These are phyloP conservation scores for Pythium sp. DNA, from an alignment of 352 stramenopile genomes.

Conservation along the genomic window DNA sequence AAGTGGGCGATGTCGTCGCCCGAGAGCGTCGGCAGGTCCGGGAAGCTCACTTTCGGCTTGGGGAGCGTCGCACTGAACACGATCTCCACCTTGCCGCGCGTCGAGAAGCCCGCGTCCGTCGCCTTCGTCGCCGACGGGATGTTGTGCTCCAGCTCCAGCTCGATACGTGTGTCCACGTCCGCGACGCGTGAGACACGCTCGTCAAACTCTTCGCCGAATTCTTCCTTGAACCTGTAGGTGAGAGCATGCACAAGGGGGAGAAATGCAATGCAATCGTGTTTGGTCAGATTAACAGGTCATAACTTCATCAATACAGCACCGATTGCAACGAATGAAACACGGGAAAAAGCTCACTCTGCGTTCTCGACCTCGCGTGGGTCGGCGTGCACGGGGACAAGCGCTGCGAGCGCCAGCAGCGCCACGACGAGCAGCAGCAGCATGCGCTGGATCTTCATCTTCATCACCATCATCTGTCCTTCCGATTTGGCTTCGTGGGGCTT, in stretches of 20 bases:
- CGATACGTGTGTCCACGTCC: conserved; percentile 44
- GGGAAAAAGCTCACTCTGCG: conserved; percentile 41
- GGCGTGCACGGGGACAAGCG: conserved; percentile 19
- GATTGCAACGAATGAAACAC: neutral
- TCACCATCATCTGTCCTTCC: neutral
- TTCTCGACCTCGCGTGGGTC: conserved; percentile 64
- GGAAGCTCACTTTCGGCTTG: conserved; percentile 67
- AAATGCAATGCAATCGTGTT: neutral
- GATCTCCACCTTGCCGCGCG: conserved; percentile 60
- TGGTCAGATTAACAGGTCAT: neutral
- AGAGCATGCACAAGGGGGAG: neutral
- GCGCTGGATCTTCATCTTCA: conserved; percentile 21
- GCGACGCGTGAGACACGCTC: conserved; percentile 29
- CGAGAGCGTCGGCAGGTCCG: conserved; percentile 42
- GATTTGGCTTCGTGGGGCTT: conserved; percentile 1
- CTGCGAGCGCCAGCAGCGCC: conserved; percentile 29
- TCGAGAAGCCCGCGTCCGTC: conserved; percentile 29
- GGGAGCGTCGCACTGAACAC: conserved; percentile 43
- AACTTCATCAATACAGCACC: neutral
- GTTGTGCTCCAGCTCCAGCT: conserved; percentile 68
- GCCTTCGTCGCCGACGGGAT: conserved; percentile 24
- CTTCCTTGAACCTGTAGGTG: conserved; percentile 52
- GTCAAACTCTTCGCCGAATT: conserved; percentile 69
- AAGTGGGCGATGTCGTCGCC: conserved; percentile 43
- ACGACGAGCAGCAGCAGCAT: conserved; percentile 29